Conservation (phyloP, 345 rosid genomes). For the Heritiera littoralis region DNA sequence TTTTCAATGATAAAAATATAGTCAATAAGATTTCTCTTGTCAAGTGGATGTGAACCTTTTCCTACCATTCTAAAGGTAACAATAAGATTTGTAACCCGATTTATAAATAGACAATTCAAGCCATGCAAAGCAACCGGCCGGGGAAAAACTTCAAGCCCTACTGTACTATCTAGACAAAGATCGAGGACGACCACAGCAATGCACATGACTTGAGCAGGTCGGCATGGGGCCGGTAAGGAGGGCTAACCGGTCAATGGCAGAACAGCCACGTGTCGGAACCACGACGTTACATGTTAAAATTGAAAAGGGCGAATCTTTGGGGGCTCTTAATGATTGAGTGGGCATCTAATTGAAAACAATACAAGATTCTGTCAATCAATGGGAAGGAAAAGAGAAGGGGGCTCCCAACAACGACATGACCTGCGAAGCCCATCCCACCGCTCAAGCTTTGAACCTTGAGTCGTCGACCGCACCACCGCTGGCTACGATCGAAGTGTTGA, state of each 20-base stretch:
- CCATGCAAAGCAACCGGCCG: too few relatives aligned
- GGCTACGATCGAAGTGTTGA: background rate
- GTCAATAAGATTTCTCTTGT: too few relatives aligned
- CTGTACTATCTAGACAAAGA: too few relatives aligned
- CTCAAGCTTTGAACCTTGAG: constrained; percentile 13
- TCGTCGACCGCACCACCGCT: background rate
- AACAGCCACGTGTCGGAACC: background rate
- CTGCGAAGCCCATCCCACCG: constrained; percentile 23
- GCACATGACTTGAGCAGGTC: constrained; percentile 19
- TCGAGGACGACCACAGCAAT: background rate
- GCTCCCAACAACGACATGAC: constrained; percentile 27
- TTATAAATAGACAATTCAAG: too few relatives aligned
- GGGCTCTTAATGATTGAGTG: constrained; percentile 23
- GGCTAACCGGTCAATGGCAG: background rate
- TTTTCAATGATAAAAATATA: background rate
- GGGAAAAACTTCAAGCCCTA: too few relatives aligned
- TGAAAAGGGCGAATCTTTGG: constrained; percentile 4
- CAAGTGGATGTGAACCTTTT: background rate
- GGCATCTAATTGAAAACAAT: background rate
- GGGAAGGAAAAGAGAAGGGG: background rate
- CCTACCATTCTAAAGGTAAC: background rate
- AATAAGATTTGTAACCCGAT: too few relatives aligned
- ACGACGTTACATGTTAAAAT: constrained; percentile 13
- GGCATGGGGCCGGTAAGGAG: background rate
- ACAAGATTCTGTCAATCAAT: background rate